These are phyloP conservation scores for Russula ochroleuca DNA, from an alignment of 768 basidiomycete species.

Conservation along the genomic window DNA sequence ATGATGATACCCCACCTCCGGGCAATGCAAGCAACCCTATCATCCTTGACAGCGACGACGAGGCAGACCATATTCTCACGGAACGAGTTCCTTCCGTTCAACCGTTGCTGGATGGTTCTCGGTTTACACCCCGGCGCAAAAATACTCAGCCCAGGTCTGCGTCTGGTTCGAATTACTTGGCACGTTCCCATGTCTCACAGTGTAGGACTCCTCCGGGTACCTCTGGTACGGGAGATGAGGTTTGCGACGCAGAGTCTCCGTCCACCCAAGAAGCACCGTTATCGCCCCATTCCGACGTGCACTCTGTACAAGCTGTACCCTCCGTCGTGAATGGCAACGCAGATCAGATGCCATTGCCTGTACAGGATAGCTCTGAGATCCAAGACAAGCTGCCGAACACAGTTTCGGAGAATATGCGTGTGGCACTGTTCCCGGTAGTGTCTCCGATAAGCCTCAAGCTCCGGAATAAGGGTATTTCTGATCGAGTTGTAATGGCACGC, in stretches of 20 bases:
- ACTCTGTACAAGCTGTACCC: too few species aligned
- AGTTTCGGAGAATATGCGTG: not conserved
- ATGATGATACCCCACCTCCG: constrained; percentile 3
- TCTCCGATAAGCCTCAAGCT: not conserved
- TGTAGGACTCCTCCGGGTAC: not conserved
- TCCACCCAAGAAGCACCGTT: not conserved
- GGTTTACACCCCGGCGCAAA: not conserved
- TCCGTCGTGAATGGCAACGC: not conserved
- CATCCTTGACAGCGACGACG: constrained; percentile 21
- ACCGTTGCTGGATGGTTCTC: not conserved
- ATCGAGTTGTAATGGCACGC: not conserved
- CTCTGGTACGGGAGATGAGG: not conserved
- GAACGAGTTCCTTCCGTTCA: not conserved
- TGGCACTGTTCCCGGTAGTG: not conserved
- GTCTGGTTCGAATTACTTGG: not conserved
- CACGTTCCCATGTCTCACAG: not conserved
- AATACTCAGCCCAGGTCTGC: not conserved
- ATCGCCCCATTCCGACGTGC: not conserved
- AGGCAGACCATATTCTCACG: not conserved
- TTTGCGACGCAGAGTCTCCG: not conserved
- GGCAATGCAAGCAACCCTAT: constrained; percentile 21
- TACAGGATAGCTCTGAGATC: not conserved
- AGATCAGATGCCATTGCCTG: not conserved
- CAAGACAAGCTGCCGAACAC: not conserved
- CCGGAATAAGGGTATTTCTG: not conserved